Conservation (phyloP, 2,329 filamentous ascomycete genomes). For the Samsoniella hepiali region DNA sequence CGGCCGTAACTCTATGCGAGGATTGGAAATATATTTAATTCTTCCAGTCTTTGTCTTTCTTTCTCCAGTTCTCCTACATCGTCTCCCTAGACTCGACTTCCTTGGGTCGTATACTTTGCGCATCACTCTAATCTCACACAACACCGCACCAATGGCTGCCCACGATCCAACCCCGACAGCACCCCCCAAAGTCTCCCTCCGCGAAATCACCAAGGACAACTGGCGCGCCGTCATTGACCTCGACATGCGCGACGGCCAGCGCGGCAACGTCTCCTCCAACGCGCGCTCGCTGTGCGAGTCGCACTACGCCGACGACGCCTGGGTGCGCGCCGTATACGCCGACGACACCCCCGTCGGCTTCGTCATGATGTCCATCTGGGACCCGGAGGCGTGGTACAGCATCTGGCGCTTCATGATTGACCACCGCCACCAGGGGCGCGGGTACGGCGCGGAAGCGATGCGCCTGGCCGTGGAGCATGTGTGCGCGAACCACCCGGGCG, state of each 20-base stretch:
- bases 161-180: too few relatives aligned
- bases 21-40: too few relatives aligned
- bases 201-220: conserved; percentile 17
- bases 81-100: too few relatives aligned
- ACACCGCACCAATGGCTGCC: too few relatives aligned
- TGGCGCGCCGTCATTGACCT: conserved; percentile 19
- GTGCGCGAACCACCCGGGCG: background rate
- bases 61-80: too few relatives aligned
- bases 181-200: background rate
- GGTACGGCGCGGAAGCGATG: conserved; percentile 6
- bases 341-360: conserved; percentile 18
- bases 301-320: conserved; percentile 19
- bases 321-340: conserved; percentile 19
- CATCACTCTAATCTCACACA: too few relatives aligned
- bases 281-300: conserved; percentile 16
- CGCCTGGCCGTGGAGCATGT: conserved; percentile 12
- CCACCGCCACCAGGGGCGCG: conserved; percentile 10
- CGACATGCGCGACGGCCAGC: conserved; percentile 5
- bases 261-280: conserved; percentile 18
- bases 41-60: too few relatives aligned
- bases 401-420: conserved; percentile 21
- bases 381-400: conserved; percentile 11
- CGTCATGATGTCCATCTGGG: conserved; percentile 19
- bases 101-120: too few relatives aligned
- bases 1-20: too few relatives aligned